Evolutionary conservation across 306 rosid species (phyloP).

Genomic region (Vigna angularis): DNA sequence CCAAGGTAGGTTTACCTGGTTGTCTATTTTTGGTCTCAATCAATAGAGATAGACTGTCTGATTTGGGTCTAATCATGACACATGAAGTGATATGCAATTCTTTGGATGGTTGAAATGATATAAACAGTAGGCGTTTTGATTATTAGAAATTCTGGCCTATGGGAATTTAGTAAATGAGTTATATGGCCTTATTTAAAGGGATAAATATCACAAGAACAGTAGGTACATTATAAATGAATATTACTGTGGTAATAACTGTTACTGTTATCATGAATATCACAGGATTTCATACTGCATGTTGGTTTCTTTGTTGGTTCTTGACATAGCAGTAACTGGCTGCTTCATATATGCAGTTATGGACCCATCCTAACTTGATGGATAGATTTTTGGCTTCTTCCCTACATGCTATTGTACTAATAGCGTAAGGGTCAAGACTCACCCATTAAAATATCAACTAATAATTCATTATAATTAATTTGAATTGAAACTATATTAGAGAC

Average conservation of each 20-base stretch:
- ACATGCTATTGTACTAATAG: slow-evolving; percentile 19
- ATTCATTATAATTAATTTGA: background rate
- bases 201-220: slow-evolving; percentile 4
- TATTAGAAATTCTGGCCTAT: slow-evolving; percentile 5
- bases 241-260: background rate
- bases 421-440: slow-evolving; percentile 21
- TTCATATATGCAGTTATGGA: slow-evolving; percentile 12
- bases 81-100: slow-evolving; percentile 28
- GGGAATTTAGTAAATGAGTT: slow-evolving; percentile 11
- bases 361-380: slow-evolving; percentile 23
- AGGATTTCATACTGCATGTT: slow-evolving; percentile 8
- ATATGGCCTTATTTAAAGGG: background rate
- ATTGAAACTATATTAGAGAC: background rate
- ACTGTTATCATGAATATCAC: background rate
- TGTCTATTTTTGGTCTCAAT: slow-evolving; percentile 36
- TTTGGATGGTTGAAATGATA: slow-evolving; percentile 36
- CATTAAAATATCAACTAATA: slow-evolving; percentile 13
- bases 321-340: slow-evolving; percentile 5
- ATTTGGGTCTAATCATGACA: slow-evolving; percentile 28
- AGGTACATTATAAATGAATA: background rate
- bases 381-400: slow-evolving; percentile 18
- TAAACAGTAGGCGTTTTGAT: slow-evolving; percentile 31
- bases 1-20: slow-evolving; percentile 38
- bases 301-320: slow-evolving; percentile 24
- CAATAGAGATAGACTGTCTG: slow-evolving; percentile 32